phyloP scores from a whole-genome alignment of 129 eudicot genomes.

The Chrysanthemum seticuspe region DNA sequence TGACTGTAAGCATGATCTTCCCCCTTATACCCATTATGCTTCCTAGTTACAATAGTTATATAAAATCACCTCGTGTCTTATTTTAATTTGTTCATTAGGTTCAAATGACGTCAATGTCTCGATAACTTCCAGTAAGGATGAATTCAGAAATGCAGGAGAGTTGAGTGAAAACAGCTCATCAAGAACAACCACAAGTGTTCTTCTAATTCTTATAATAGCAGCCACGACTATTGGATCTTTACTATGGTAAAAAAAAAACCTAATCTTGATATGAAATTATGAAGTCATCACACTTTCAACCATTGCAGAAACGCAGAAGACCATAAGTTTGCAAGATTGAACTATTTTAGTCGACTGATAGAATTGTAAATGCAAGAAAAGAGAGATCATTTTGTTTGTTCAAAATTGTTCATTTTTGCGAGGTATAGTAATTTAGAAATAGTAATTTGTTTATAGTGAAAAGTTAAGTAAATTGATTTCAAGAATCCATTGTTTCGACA shows the following conservation, averaged over 20 bases:
- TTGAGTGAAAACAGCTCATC: conserved; percentile 52
- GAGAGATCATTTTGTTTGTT: background rate
- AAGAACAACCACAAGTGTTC: conserved; percentile 25
- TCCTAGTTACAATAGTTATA: too few species aligned
- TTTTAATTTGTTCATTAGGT: conserved; percentile 44
- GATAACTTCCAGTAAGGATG: conserved; percentile 61
- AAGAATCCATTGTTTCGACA: background rate
- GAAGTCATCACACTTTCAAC: background rate
- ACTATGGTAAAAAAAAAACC: conserved; percentile 22
- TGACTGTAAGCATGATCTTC: conserved; percentile 65
- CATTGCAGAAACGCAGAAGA: background rate
- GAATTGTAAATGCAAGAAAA: conserved; percentile 10
- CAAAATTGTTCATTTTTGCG: background rate
- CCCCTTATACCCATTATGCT: background rate
- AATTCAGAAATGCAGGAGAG: conserved; percentile 74
- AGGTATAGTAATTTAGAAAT: background rate
- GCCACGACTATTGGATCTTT: conserved; percentile 20
- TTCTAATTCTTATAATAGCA: conserved; percentile 20
- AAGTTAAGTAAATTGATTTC: background rate
- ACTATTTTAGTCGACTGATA: background rate
- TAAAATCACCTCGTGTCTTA: background rate
- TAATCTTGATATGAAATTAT: background rate
- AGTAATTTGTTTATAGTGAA: background rate
- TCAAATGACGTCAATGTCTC: conserved; percentile 83
- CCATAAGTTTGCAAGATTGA: conserved; percentile 2